Evolutionary conservation across 1,284 basidiomycete species (phyloP).

Genomic region (Ganoderma lucidum): DNA sequence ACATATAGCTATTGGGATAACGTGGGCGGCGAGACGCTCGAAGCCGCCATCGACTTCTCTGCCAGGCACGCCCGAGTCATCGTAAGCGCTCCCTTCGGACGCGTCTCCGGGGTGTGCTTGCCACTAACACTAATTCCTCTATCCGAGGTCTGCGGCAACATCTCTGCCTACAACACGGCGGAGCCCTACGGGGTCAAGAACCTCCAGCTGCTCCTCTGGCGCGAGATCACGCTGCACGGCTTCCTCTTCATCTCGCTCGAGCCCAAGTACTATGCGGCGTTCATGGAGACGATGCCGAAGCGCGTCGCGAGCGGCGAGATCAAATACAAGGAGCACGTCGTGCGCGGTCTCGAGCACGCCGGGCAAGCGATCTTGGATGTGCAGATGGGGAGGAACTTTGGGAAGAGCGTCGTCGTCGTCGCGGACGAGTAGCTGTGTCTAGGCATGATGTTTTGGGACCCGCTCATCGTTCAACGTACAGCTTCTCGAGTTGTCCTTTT

Average conservation of each 20-base stretch:
- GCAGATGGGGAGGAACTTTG: constrained; percentile 60
- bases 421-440: too few relatives aligned
- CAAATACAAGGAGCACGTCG: constrained; percentile 64
- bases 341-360: constrained; percentile 57
- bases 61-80: constrained; percentile 60
- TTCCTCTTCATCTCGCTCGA: constrained; percentile 59
- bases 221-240: constrained; percentile 64
- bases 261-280: constrained; percentile 50
- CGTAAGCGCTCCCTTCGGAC: constrained; percentile 31
- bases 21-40: constrained; percentile 72
- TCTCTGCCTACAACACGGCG: constrained; percentile 42
- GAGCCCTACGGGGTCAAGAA: constrained; percentile 41
- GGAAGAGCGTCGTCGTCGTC: too few relatives aligned
- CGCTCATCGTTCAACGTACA: too few relatives aligned
- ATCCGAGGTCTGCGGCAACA: constrained; percentile 38
- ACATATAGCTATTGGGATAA: constrained; percentile 53
- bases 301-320: constrained; percentile 65
- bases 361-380: constrained; percentile 61
- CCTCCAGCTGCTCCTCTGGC: constrained; percentile 51
- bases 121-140: not conserved
- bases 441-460: too few relatives aligned
- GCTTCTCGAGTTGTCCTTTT: too few relatives aligned
- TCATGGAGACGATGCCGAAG: constrained; percentile 60
- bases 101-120: constrained; percentile 39
- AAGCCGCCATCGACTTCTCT: constrained; percentile 59